Conservation (phyloP, 2,329 filamentous ascomycete genomes). For the Diatrype stigma region DNA sequence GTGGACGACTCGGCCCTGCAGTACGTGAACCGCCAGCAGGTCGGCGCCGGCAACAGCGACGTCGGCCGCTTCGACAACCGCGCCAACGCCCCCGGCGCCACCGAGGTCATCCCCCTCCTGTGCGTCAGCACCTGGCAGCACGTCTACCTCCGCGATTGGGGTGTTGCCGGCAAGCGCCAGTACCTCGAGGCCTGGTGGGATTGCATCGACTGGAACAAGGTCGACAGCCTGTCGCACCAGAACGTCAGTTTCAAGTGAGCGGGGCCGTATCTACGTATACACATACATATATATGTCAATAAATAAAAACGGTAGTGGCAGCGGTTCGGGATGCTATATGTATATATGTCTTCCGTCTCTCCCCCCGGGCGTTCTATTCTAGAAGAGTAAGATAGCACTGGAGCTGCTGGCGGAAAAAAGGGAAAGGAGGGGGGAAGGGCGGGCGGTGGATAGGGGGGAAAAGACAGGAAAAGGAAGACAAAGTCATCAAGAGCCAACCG, state of each 20-base stretch:
- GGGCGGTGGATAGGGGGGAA: not conserved
- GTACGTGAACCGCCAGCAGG: conserved; percentile 37
- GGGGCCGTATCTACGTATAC: too few species aligned
- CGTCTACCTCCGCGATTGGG: conserved; percentile 81
- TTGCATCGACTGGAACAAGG: conserved; percentile 77
- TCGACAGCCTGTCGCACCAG: conserved; percentile 48
- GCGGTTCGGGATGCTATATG: too few species aligned
- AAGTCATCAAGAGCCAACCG: not conserved
- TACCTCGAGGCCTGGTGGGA: conserved; percentile 86
- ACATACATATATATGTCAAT: too few species aligned
- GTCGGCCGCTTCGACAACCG: conserved; percentile 22
- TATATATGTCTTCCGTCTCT: not conserved
- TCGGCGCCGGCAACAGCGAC: conserved; percentile 18
- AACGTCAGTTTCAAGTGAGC: not conserved
- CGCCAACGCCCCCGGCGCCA: conserved; percentile 56
- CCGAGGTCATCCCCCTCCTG: conserved; percentile 70
- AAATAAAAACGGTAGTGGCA: too few species aligned
- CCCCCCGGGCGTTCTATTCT: not conserved
- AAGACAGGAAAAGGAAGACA: not conserved
- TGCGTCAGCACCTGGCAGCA: conserved; percentile 98
- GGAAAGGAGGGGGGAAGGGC: not conserved
- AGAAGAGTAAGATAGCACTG: too few species aligned
- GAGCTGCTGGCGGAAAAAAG: not conserved
- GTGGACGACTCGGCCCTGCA: conserved; percentile 22
- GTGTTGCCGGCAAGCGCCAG: conserved; percentile 65